A percentile compares a stretch with the other conserved stretches of the same genome.
These are phyloP conservation scores for Triadica sebifera DNA, from an alignment of 345 rosid species.

Conservation along the genomic window DNA sequence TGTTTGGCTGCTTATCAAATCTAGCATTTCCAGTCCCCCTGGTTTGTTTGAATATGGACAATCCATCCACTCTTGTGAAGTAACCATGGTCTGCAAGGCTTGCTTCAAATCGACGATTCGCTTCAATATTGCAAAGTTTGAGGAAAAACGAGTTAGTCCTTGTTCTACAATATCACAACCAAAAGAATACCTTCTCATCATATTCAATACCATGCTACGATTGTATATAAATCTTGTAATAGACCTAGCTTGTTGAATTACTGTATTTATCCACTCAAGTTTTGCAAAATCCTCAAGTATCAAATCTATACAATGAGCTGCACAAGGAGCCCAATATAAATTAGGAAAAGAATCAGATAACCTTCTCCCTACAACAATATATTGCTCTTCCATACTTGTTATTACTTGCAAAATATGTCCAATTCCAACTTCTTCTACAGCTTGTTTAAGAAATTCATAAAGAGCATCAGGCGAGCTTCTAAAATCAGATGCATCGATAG, in stretches of 20 bases:
- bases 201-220: conserved; percentile 56
- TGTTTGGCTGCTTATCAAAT: conserved; percentile 54
- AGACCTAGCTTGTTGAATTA: conserved; percentile 24
- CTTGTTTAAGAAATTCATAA: conserved; percentile 22
- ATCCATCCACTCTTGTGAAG: conserved; percentile 84
- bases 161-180: conserved; percentile 73
- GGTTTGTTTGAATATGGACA: conserved; percentile 62
- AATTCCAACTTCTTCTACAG: conserved; percentile 25
- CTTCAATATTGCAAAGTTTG: conserved; percentile 62
- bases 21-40: conserved; percentile 66
- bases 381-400: conserved; percentile 25
- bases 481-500: conserved; percentile 27
- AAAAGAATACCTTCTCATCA: conserved; percentile 59
- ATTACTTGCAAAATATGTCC: conserved; percentile 27
- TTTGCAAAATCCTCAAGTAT: conserved; percentile 24
- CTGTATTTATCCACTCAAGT: conserved; percentile 19
- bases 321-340: conserved; percentile 31
- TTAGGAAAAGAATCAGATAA: conserved; percentile 15
- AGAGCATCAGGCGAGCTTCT: conserved; percentile 25
- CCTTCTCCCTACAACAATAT: conserved; percentile 16
- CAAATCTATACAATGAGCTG: conserved; percentile 30
- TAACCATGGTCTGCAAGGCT: conserved; percentile 68
- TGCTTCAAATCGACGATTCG: conserved; percentile 52
- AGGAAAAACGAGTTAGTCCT: conserved; percentile 48
- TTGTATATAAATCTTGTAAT: conserved; percentile 30